These are phyloP conservation scores for Dalbergia oliveri DNA, from an alignment of 306 rosid genomes.

Conservation along the genomic window DNA sequence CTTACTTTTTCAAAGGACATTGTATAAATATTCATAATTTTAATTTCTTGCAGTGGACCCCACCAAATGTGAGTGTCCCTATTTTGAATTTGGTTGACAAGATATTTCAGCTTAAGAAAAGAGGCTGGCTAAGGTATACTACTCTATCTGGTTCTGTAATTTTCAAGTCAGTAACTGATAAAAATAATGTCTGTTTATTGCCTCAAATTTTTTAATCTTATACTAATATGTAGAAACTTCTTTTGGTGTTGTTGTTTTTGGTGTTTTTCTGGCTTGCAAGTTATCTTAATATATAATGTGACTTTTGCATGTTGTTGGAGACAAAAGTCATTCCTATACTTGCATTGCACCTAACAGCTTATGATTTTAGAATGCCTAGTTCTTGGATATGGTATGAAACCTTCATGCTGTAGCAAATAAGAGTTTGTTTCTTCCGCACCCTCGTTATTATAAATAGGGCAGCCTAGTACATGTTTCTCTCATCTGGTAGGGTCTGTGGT, in stretches of 20 bases:
- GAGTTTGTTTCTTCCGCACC: constrained; percentile 32
- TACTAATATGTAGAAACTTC: constrained; percentile 21
- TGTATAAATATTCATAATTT: constrained; percentile 36
- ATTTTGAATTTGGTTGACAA: constrained; percentile 94
- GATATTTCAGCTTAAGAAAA: constrained; percentile 94
- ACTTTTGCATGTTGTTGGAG: constrained; percentile 12
- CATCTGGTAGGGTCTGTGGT: too few relatives aligned
- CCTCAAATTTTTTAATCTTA: constrained; percentile 23
- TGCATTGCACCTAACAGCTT: constrained; percentile 30
- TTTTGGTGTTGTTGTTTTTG: constrained; percentile 18
- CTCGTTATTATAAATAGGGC: neutral
- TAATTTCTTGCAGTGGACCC: constrained; percentile 89
- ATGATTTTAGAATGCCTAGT: constrained; percentile 5
- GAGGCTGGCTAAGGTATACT: constrained; percentile 97
- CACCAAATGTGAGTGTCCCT: constrained; percentile 96
- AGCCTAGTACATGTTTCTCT: too few relatives aligned
- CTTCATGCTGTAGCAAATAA: constrained; percentile 9
- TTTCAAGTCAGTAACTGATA: constrained; percentile 23
- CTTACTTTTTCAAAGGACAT: constrained; percentile 4
- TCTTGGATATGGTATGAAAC: constrained; percentile 15
- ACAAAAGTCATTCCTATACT: constrained; percentile 9
- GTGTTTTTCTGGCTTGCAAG: constrained; percentile 26
- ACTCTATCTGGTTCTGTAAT: constrained; percentile 42
- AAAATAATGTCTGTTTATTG: constrained; percentile 16
- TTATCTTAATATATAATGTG: constrained; percentile 16